Percentiles rank a stretch among this genome's conserved stretches.
Evolutionary conservation across 2,329 filamentous ascomycete species (phyloP).

Genomic region (Fusarium agapanthi): DNA sequence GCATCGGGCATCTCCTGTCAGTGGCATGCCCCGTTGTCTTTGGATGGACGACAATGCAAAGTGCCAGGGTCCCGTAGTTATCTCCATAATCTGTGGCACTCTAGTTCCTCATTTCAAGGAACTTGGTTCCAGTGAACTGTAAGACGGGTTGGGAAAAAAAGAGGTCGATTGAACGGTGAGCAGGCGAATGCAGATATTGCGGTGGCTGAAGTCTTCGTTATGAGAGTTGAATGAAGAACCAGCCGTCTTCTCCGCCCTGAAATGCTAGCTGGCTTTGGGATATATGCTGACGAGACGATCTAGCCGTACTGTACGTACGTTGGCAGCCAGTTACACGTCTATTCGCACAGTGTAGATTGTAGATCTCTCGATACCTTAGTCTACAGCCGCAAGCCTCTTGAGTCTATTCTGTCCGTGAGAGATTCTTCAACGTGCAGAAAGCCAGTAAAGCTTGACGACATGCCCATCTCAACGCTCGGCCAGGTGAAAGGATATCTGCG

Average conservation of each 20-base stretch:
- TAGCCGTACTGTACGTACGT: neutral
- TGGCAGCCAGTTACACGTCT: neutral
- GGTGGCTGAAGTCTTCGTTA: slow-evolving; percentile 24
- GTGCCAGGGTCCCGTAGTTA: slow-evolving; percentile 19
- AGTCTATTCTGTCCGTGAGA: neutral
- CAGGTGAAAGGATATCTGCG: neutral
- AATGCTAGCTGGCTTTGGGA: neutral
- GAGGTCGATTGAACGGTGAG: slow-evolving; percentile 30
- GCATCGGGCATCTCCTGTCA: slow-evolving; percentile 17
- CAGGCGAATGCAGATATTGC: neutral
- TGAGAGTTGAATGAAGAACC: slow-evolving; percentile 4
- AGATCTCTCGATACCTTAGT: neutral
- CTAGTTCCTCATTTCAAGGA: slow-evolving; percentile 17
- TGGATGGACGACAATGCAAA: slow-evolving; percentile 20
- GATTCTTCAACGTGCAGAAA: slow-evolving; percentile 8
- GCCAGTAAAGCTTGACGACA: slow-evolving; percentile 24
- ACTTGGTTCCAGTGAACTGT: neutral
- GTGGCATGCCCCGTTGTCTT: slow-evolving; percentile 6
- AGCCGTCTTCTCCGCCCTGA: slow-evolving; percentile 18
- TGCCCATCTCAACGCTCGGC: slow-evolving; percentile 21
- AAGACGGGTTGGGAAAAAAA: slow-evolving; percentile 17
- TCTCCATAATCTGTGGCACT: slow-evolving; percentile 32
- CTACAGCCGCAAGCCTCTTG: slow-evolving; percentile 9
- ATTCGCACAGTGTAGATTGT: neutral
- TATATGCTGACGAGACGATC: slow-evolving; percentile 27